Evolutionary conservation across 1,284 basidiomycete genomes (phyloP).

Genomic region (Apiotrichum laibachii): DNA sequence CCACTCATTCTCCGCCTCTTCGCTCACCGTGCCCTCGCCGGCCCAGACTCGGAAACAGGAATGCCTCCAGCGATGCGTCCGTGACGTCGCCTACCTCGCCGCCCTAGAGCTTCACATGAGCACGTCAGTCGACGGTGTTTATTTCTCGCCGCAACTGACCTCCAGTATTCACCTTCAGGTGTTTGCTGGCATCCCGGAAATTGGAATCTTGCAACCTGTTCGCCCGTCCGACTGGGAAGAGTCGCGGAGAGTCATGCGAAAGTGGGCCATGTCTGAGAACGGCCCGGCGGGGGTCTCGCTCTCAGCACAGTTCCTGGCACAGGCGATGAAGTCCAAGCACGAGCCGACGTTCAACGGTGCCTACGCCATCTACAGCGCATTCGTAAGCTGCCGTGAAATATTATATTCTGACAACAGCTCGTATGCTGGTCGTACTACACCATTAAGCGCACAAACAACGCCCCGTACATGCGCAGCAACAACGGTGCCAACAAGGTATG

Average conservation of each 20-base stretch:
- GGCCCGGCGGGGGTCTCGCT: background rate
- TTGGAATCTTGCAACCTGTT: slow-evolving; percentile 10
- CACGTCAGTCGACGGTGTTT: background rate
- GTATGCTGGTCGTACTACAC: slow-evolving; percentile 10
- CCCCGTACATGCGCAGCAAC: background rate
- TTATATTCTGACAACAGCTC: slow-evolving; percentile 2
- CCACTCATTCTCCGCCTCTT: background rate
- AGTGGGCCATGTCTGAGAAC: slow-evolving; percentile 1
- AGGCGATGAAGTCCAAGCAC: background rate
- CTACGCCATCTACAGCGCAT: slow-evolving; percentile 10
- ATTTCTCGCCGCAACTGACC: background rate
- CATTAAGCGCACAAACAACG: background rate
- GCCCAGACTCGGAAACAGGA: slow-evolving; percentile 2
- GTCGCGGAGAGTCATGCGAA: slow-evolving; percentile 3
- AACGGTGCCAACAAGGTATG: slow-evolving; percentile 1
- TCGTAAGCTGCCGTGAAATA: background rate
- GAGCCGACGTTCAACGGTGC: slow-evolving; percentile 2
- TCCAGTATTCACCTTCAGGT: slow-evolving; percentile 7
- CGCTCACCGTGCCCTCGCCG: background rate
- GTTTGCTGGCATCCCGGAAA: slow-evolving; percentile 7
- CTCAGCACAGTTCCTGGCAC: background rate
- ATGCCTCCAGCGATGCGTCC: slow-evolving; percentile 3
- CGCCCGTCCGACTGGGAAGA: slow-evolving; percentile 11
- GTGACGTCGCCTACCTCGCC: slow-evolving; percentile 1
- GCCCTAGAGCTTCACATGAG: slow-evolving; percentile 5